Conservation (phyloP, 495 filamentous ascomycete species). For the Parmelia sp. region DNA sequence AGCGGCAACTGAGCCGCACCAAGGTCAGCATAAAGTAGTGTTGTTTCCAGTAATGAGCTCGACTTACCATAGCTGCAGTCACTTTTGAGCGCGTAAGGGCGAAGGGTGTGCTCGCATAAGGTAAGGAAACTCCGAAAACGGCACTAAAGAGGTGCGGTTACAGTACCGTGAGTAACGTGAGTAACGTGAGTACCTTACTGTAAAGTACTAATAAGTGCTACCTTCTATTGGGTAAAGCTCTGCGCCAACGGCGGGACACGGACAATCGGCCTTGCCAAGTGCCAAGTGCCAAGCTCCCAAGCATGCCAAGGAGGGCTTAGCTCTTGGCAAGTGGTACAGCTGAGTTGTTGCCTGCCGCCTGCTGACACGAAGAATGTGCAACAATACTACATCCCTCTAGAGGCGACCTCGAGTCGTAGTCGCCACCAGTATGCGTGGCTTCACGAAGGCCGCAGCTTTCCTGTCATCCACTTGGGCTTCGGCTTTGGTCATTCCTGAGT, state of each 20-base stretch:
- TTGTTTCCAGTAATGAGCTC: not conserved
- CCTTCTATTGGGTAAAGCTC: not conserved
- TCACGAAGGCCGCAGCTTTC: conserved; percentile 29
- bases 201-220: too few species aligned
- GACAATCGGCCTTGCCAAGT: not conserved
- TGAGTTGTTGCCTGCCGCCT: not conserved
- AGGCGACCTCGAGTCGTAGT: conserved; percentile 21
- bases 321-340: not conserved
- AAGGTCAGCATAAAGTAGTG: not conserved
- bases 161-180: too few species aligned
- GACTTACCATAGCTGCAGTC: conserved; percentile 11
- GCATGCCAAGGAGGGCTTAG: not conserved
- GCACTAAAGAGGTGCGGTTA: too few species aligned
- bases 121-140: too few species aligned
- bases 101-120: not conserved
- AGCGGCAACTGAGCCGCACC: conserved; percentile 64
- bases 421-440: conserved; percentile 25
- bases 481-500: conserved; percentile 23
- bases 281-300: too few species aligned
- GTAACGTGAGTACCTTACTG: too few species aligned
- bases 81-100: too few species aligned
- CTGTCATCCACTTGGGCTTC: conserved; percentile 19
- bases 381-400: conserved; percentile 2
- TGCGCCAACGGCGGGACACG: not conserved
- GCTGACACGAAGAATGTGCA: not conserved